phyloP scores from a whole-genome alignment of 495 filamentous ascomycete genomes.

The Aspergillus bridgeri region DNA sequence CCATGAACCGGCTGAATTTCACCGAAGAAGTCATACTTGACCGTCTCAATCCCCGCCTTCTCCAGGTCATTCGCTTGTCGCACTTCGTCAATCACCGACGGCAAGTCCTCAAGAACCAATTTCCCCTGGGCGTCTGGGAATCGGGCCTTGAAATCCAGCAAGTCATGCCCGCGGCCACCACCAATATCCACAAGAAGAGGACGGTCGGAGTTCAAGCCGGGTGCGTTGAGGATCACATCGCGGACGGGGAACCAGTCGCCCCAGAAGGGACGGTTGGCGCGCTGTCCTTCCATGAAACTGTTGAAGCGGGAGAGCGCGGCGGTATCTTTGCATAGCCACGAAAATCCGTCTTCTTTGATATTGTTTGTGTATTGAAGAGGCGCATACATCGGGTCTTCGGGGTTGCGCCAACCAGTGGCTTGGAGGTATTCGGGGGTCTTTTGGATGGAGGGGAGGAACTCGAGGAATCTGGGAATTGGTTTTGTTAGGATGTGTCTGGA shows the following conservation, averaged over 20 bases:
- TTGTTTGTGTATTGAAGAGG: constrained; percentile 35
- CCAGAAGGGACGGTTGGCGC: constrained; percentile 21
- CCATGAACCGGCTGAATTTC: constrained; percentile 33
- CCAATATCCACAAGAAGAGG: constrained; percentile 51
- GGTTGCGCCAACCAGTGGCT: constrained; percentile 18
- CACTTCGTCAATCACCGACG: constrained; percentile 34
- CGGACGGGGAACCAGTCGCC: constrained; percentile 32
- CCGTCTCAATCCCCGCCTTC: constrained; percentile 21
- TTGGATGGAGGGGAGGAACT: constrained; percentile 14
- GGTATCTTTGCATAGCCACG: constrained; percentile 18
- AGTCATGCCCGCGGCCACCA: constrained; percentile 46
- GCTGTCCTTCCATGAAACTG: constrained; percentile 23
- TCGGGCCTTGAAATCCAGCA: constrained; percentile 28
- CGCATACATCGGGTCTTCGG: constrained; percentile 23
- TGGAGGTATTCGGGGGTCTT: constrained; percentile 24
- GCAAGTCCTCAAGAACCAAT: constrained; percentile 45
- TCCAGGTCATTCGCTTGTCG: constrained; percentile 8
- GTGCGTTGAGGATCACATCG: constrained; percentile 15
- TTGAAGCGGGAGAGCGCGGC: constrained; percentile 17
- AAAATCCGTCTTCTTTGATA: constrained; percentile 25
- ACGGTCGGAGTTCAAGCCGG: not conserved
- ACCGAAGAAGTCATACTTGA: constrained; percentile 39
- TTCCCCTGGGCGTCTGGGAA: constrained; percentile 20
- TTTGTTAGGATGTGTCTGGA: not conserved
- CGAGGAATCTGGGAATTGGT: constrained; percentile 10